Percentiles rank a stretch among this genome's conserved stretches.
Evolutionary conservation across 805 yeast genomes (phyloP).

Genomic region (Peterozyma xylosa): DNA sequence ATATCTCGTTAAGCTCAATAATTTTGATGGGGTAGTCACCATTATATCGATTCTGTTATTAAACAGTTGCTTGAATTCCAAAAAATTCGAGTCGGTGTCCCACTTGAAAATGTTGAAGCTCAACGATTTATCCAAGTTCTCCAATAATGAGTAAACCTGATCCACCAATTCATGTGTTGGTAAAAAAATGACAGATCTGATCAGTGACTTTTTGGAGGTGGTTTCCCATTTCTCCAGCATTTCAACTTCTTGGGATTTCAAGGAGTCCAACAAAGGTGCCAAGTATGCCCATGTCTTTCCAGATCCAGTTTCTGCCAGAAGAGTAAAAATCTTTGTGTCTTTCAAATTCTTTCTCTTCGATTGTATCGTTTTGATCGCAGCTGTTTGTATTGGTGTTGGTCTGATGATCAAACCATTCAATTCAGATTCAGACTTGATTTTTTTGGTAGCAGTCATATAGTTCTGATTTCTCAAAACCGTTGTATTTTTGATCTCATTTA

Average conservation of each 20-base stretch:
- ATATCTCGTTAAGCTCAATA: slow-evolving; percentile 27
- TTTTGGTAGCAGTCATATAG: slow-evolving; percentile 17
- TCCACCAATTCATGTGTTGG: slow-evolving; percentile 87
- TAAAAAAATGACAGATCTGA: slow-evolving; percentile 69
- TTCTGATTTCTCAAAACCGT: slow-evolving; percentile 32
- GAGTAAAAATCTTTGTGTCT: slow-evolving; percentile 53
- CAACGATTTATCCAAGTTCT: slow-evolving; percentile 24
- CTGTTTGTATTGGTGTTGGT: slow-evolving; percentile 80
- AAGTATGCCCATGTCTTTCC: slow-evolving; percentile 94
- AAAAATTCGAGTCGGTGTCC: slow-evolving; percentile 54
- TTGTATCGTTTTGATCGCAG: slow-evolving; percentile 56
- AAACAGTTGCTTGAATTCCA: slow-evolving; percentile 38
- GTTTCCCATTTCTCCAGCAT: slow-evolving; percentile 26
- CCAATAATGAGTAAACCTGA: slow-evolving; percentile 54
- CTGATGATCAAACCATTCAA: slow-evolving; percentile 29
- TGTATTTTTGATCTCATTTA: slow-evolving; percentile 41
- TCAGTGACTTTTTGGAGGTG: slow-evolving; percentile 29
- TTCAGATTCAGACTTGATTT: slow-evolving; percentile 23
- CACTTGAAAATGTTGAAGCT: slow-evolving; percentile 46
- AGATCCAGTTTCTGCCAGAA: slow-evolving; percentile 96
- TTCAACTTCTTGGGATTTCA: slow-evolving; percentile 49
- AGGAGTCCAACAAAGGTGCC: slow-evolving; percentile 62
- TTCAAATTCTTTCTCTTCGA: slow-evolving; percentile 25
- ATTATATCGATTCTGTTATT: slow-evolving; percentile 63
- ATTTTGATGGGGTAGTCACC: slow-evolving; percentile 80